phyloP scores from a whole-genome alignment of 2,329 filamentous ascomycete species.

The Penicillium sp. region DNA sequence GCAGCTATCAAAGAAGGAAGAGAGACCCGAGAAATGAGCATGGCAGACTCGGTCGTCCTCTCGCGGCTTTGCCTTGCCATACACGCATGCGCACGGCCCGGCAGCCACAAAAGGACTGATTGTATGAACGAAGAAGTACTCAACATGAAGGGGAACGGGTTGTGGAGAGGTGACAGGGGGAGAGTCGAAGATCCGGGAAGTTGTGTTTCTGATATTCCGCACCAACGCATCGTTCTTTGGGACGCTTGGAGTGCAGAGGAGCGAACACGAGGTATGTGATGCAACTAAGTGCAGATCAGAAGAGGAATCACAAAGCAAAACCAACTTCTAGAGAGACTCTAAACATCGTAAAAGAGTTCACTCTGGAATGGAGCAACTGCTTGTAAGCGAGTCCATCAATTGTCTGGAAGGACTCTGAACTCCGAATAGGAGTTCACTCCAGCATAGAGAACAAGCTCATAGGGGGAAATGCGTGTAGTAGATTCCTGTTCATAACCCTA shows the following conservation, averaged over 20 bases:
- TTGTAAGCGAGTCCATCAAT: background rate
- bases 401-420: background rate
- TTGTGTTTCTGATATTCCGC: background rate
- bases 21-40: conserved; percentile 2
- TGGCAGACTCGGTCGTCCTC: background rate
- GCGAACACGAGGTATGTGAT: background rate
- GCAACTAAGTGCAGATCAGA: too few relatives aligned
- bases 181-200: background rate
- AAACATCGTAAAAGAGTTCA: background rate
- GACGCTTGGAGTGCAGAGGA: background rate
- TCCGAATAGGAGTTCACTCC: background rate
- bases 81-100: conserved; percentile 4
- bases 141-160: conserved; percentile 16
- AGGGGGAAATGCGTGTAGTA: background rate
- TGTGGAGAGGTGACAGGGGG: conserved; percentile 2
- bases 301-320: background rate
- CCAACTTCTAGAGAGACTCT: background rate
- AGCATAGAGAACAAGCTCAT: background rate
- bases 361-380: background rate
- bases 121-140: conserved; percentile 17
- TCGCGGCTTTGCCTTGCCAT: background rate
- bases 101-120: background rate
- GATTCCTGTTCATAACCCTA: background rate
- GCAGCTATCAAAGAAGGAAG: conserved; percentile 5
- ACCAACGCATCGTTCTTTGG: background rate